Percentiles rank a stretch among this genome's conserved stretches.
phyloP scores from a whole-genome alignment of 768 basidiomycete species.

The Mycena albidolilacea region DNA sequence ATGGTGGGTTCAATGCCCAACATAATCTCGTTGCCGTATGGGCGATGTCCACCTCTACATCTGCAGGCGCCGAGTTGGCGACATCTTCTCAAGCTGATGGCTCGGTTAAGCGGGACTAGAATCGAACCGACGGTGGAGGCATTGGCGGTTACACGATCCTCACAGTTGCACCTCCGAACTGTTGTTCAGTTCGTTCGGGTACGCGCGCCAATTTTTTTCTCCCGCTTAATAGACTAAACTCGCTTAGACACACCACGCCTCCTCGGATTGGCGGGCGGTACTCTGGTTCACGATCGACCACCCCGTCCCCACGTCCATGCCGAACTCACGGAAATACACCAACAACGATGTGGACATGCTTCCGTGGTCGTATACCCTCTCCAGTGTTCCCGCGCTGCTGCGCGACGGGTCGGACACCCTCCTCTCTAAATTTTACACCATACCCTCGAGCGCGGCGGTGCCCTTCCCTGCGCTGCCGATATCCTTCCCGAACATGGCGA shows the following conservation, averaged over 20 bases:
- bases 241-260: slow-evolving; percentile 69
- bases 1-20: slow-evolving; percentile 76
- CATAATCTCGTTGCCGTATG: slow-evolving; percentile 81
- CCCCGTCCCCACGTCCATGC: slow-evolving; percentile 65
- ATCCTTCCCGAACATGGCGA: slow-evolving; percentile 80
- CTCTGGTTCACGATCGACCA: slow-evolving; percentile 86
- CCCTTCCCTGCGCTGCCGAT: slow-evolving; percentile 84
- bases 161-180: slow-evolving; percentile 73
- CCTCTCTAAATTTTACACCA: slow-evolving; percentile 78
- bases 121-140: slow-evolving; percentile 82
- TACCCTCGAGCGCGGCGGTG: slow-evolving; percentile 71
- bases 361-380: slow-evolving; percentile 81
- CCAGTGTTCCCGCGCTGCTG: slow-evolving; percentile 71
- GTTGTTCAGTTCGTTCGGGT: slow-evolving; percentile 88
- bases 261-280: slow-evolving; percentile 79
- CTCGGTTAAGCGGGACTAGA: slow-evolving; percentile 76
- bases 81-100: slow-evolving; percentile 81
- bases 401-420: slow-evolving; percentile 74
- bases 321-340: slow-evolving; percentile 62
- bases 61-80: slow-evolving; percentile 84
- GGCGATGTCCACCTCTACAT: slow-evolving; percentile 76
- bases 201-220: slow-evolving; percentile 36
- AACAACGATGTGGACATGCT: slow-evolving; percentile 75
- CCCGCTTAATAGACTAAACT: not conserved
- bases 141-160: slow-evolving; percentile 66